These are phyloP conservation scores for Epichloe baconii DNA, from an alignment of 2,329 filamentous ascomycete species.

Conservation along the genomic window DNA sequence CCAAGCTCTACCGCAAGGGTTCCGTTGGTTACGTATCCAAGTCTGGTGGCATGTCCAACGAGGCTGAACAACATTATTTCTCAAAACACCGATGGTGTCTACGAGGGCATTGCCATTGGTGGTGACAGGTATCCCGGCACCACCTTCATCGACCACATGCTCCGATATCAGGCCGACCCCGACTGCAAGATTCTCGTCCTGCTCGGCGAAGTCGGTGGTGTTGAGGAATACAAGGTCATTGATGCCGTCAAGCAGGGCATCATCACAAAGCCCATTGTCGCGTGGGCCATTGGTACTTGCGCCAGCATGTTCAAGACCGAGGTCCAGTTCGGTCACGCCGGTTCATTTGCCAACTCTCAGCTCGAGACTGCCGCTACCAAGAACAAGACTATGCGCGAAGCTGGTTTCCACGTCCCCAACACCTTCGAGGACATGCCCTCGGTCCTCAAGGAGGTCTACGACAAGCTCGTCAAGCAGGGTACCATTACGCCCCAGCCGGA, in stretches of 20 bases:
- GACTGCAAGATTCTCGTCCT: constrained; percentile 95
- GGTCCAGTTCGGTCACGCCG: constrained; percentile 98
- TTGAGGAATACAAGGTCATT: constrained; percentile 99
- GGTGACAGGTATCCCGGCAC: constrained; percentile 98
- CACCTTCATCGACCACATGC: constrained; percentile 97
- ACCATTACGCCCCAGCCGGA: constrained; percentile 77
- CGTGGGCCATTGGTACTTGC: constrained; percentile 98
- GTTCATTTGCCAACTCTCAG: constrained; percentile 97
- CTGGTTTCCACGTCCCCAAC: constrained; percentile 85
- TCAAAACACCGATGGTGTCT: constrained; percentile 92
- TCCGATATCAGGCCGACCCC: constrained; percentile 91
- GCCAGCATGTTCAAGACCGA: constrained; percentile 99
- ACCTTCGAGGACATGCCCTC: constrained; percentile 92
- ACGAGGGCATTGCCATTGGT: constrained; percentile 98
- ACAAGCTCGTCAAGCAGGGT: constrained; percentile 73
- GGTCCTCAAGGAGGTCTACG: constrained; percentile 68
- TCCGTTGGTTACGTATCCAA: constrained; percentile 99
- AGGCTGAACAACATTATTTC: constrained; percentile 99
- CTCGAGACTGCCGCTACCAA: constrained; percentile 93
- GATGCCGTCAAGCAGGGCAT: constrained; percentile 88
- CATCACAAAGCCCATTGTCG: constrained; percentile 97
- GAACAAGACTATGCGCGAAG: constrained; percentile 94
- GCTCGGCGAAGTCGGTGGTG: constrained; percentile 96
- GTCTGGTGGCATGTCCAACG: constrained; percentile 99
- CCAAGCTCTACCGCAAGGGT: constrained; percentile 98